These are phyloP conservation scores for Exophiala xenobiotica DNA, from an alignment of 2,329 filamentous ascomycete genomes.

Conservation along the genomic window DNA sequence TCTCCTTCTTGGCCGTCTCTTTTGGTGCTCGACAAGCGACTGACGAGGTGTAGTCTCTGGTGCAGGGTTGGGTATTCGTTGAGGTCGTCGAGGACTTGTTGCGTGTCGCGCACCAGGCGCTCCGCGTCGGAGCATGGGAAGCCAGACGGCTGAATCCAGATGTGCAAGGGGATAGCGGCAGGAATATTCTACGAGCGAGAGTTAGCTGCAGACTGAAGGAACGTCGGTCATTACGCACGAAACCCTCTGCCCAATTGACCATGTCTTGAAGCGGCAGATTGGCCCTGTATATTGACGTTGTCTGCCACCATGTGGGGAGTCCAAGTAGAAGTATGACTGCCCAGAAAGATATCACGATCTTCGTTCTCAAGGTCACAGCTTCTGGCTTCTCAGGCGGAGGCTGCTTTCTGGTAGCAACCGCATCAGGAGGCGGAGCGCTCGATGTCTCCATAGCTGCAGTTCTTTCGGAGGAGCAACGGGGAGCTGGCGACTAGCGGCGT, in stretches of 20 bases:
- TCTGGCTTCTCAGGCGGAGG: conserved; percentile 77
- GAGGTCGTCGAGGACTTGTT: conserved; percentile 80
- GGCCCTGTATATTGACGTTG: conserved; percentile 87
- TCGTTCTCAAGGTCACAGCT: conserved; percentile 66
- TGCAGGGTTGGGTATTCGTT: conserved; percentile 85
- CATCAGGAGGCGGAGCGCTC: neutral
- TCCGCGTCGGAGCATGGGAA: conserved; percentile 67
- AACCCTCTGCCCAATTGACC: conserved; percentile 87
- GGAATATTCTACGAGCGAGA: conserved; percentile 66
- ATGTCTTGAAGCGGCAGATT: conserved; percentile 79
- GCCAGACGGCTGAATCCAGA: conserved; percentile 70
- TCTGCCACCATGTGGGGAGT: conserved; percentile 92
- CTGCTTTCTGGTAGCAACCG: conserved; percentile 12
- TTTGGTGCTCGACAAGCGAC: conserved; percentile 32
- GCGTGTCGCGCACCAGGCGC: conserved; percentile 73
- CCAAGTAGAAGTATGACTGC: conserved; percentile 77
- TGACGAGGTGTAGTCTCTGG: conserved; percentile 66
- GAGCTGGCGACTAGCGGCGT: neutral
- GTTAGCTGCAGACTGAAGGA: conserved; percentile 10
- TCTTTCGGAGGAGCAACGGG: neutral
- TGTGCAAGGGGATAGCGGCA: conserved; percentile 81
- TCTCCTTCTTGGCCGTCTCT: neutral
- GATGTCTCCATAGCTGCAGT: conserved; percentile 8
- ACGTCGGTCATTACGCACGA: conserved; percentile 52
- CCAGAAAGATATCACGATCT: conserved; percentile 88